These are phyloP conservation scores for Tricholoma terreum DNA, from an alignment of 768 basidiomycete genomes.

Conservation along the genomic window DNA sequence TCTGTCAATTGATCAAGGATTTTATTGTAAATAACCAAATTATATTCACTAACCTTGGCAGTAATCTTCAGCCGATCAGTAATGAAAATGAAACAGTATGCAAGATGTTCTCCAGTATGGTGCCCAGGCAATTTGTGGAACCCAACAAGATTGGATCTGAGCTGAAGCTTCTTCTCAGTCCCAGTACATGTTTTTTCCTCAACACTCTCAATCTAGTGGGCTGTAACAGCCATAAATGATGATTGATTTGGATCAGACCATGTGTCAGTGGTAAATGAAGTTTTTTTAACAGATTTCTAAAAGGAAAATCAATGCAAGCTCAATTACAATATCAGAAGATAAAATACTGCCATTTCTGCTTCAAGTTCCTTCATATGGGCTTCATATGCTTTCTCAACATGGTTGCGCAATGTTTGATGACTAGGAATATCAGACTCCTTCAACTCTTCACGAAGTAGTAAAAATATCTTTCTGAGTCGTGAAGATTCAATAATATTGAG, in stretches of 20 bases:
- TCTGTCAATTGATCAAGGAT: constrained; percentile 18
- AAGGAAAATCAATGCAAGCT: background rate
- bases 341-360: constrained; percentile 17
- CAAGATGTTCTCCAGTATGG: constrained; percentile 38
- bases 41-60: constrained; percentile 18
- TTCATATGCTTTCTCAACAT: constrained; percentile 22
- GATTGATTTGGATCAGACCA: constrained; percentile 35
- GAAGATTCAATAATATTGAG: constrained; percentile 25
- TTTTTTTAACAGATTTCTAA: constrained; percentile 29
- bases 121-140: constrained; percentile 33
- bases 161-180: constrained; percentile 20
- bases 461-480: constrained; percentile 16
- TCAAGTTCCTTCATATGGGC: constrained; percentile 20
- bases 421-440: constrained; percentile 31
- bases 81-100: constrained; percentile 27
- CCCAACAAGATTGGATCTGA: constrained; percentile 32
- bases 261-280: constrained; percentile 34
- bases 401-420: constrained; percentile 19
- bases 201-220: constrained; percentile 35
- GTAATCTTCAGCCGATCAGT: constrained; percentile 26
- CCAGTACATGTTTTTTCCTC: constrained; percentile 16
- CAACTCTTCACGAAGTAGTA: constrained; percentile 24
- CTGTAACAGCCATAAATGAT: constrained; percentile 42
- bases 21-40: background rate
- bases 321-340: background rate